Conservation (phyloP, 2,329 filamentous ascomycete genomes). For the Diplocarpon mali region DNA sequence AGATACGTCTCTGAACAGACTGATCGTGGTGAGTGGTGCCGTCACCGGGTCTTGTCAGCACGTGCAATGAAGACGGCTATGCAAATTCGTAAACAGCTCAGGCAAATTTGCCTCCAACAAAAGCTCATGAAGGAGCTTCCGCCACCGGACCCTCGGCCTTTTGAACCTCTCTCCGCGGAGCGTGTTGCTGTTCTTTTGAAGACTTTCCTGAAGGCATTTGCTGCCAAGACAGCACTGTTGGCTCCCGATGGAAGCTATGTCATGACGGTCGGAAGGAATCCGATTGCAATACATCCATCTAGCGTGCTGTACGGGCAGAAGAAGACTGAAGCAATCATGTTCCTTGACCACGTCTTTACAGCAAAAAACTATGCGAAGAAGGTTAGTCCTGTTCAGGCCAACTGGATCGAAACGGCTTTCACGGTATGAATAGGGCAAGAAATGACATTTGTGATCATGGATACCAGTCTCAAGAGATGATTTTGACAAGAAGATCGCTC, state of each 20-base stretch:
- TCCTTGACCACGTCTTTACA: constrained; percentile 55
- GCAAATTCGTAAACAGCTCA: constrained; percentile 50
- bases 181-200: constrained; percentile 42
- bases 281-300: constrained; percentile 50
- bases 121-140: constrained; percentile 33
- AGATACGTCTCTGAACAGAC: constrained; percentile 46
- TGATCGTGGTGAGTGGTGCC: constrained; percentile 44
- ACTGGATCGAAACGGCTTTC: constrained; percentile 38
- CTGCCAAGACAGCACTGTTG: constrained; percentile 47
- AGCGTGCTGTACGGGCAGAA: constrained; percentile 53
- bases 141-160: constrained; percentile 43
- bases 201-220: constrained; percentile 53
- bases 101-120: constrained; percentile 42
- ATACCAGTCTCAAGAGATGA: not conserved
- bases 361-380: constrained; percentile 57
- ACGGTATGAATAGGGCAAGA: constrained; percentile 4
- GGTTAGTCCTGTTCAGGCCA: constrained; percentile 48
- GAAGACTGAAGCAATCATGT: constrained; percentile 58
- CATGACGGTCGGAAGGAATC: constrained; percentile 47
- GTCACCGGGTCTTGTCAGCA: constrained; percentile 42
- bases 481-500: no score
- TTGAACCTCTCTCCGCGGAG: constrained; percentile 42
- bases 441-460: not conserved
- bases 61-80: constrained; percentile 53
- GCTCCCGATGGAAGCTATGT: constrained; percentile 50